A percentile compares a stretch with the other conserved stretches of the same genome.
phyloP scores from a whole-genome alignment of 169 alveolate genomes.

The Plasmodium gonderi region DNA sequence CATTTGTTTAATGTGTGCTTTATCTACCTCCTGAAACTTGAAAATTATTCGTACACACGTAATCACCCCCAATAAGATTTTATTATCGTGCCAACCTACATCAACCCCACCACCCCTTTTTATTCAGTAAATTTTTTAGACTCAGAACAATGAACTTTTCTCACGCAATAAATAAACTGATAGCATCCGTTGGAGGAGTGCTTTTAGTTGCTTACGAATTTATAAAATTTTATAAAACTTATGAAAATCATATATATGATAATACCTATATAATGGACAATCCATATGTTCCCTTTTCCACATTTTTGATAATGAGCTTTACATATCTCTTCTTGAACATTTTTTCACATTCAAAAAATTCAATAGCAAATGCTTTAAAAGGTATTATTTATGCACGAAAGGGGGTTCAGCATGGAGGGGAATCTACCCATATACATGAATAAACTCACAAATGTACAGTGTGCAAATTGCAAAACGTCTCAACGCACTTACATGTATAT shows the following conservation, averaged over 20 bases:
- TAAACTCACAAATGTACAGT: no score
- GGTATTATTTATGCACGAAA: slow-evolving; percentile 5
- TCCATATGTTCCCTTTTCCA: slow-evolving; percentile 22
- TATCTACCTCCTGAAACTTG: neutral
- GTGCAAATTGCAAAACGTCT: neutral
- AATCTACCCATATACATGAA: no score
- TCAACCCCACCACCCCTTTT: neutral
- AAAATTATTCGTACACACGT: neutral
- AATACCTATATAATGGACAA: slow-evolving; percentile 4
- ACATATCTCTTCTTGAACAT: slow-evolving; percentile 32
- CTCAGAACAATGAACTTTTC: slow-evolving; percentile 26
- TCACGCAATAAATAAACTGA: slow-evolving; percentile 14
- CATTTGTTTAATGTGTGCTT: neutral
- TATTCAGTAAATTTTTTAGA: neutral
- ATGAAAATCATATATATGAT: neutral
- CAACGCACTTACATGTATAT: neutral
- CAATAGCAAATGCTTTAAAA: slow-evolving; percentile 13
- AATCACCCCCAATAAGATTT: no score
- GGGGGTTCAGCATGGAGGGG: neutral
- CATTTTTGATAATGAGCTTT: slow-evolving; percentile 17
- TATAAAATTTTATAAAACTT: neutral
- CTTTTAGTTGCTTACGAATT: slow-evolving; percentile 27
- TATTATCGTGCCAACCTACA: no score
- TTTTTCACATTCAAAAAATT: slow-evolving; percentile 16
- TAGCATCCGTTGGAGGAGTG: slow-evolving; percentile 50